Evolutionary conservation across 2,329 filamentous ascomycete genomes (phyloP).

Genomic region (Pyrenochaeta sp.): DNA sequence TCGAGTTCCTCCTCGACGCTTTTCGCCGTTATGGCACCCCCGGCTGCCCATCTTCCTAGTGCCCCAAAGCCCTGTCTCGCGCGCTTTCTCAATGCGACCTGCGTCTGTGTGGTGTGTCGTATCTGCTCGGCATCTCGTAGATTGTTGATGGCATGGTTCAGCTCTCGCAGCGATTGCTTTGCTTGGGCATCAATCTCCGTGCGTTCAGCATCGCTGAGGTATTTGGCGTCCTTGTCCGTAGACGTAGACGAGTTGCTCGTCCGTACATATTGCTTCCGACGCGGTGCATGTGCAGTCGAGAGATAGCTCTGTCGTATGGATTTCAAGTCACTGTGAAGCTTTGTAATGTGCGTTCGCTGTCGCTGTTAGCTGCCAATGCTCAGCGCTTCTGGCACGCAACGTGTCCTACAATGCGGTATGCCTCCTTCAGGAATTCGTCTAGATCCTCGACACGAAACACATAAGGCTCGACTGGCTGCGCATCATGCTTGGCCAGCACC

Average conservation of each 20-base stretch:
- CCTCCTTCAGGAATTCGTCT: constrained; percentile 91
- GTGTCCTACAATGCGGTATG: constrained; percentile 82
- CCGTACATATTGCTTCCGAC: constrained; percentile 58
- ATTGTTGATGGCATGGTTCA: constrained; percentile 80
- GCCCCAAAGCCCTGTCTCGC: constrained; percentile 68
- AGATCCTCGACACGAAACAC: constrained; percentile 58
- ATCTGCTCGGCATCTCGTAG: constrained; percentile 84
- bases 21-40: constrained; percentile 60
- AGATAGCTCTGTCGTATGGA: constrained; percentile 91
- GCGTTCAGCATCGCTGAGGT: constrained; percentile 81
- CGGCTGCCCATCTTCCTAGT: constrained; percentile 73
- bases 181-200: constrained; percentile 89
- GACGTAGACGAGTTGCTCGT: constrained; percentile 37
- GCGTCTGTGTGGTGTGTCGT: constrained; percentile 77
- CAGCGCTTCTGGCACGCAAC: constrained; percentile 19
- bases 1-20: constrained; percentile 74
- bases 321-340: constrained; percentile 80
- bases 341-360: constrained; percentile 84
- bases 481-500: constrained; percentile 68
- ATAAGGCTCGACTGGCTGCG: constrained; percentile 58
- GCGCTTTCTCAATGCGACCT: constrained; percentile 75
- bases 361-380: constrained; percentile 32
- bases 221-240: constrained; percentile 58
- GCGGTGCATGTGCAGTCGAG: constrained; percentile 74
- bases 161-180: constrained; percentile 82